phyloP scores from a whole-genome alignment of 768 basidiomycete genomes.

The Suillus sp. region DNA sequence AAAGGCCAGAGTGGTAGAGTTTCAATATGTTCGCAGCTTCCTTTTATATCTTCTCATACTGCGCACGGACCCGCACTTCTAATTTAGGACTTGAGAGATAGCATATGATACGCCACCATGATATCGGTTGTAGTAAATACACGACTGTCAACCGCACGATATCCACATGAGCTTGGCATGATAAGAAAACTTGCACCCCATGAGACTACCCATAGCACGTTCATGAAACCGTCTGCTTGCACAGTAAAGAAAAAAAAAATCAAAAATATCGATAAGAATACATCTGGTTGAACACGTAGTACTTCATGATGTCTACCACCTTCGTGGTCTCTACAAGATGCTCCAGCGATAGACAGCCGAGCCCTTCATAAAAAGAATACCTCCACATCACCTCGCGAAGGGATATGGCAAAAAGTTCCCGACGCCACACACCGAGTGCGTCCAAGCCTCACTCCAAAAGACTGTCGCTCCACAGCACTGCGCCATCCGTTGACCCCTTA shows the following conservation, averaged over 20 bases:
- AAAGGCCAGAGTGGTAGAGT: conserved; percentile 44
- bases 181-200: background rate
- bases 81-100: too few species aligned
- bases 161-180: background rate
- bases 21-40: fast-evolving
- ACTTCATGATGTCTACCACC: background rate
- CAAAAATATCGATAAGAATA: conserved; percentile 7
- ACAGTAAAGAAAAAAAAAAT: too few species aligned
- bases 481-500: background rate
- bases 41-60: background rate
- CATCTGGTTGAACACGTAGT: background rate
- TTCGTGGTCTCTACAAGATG: background rate
- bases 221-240: background rate
- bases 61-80: background rate
- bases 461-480: background rate
- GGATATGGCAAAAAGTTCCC: background rate
- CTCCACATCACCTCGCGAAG: conserved; percentile 9
- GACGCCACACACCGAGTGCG: background rate
- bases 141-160: background rate
- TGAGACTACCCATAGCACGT: background rate
- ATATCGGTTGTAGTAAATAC: background rate
- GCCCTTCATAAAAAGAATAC: background rate
- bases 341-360: background rate
- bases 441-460: background rate
- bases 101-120: background rate